A percentile compares a stretch with the other conserved stretches of the same genome.
Conservation (phyloP, 495 filamentous ascomycete genomes). For the Tricharina praecox region DNA sequence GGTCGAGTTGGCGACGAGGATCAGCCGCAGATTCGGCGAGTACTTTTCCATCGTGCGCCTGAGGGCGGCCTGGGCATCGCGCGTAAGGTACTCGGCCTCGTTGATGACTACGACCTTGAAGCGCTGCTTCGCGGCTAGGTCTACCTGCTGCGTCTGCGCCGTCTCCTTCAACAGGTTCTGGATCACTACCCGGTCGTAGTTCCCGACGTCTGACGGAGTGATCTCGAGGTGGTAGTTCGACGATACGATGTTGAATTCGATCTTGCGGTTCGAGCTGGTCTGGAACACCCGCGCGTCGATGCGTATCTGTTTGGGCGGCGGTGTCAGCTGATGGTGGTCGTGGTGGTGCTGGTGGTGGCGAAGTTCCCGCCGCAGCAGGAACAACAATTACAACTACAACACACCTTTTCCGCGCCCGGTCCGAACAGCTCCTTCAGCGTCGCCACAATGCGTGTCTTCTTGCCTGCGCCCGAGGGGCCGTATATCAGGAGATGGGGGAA, state of each 20-base stretch:
- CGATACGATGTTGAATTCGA: constrained; percentile 96
- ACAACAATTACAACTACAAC: neutral
- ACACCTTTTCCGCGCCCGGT: constrained; percentile 64
- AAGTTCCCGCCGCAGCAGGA: neutral
- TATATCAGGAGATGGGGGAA: constrained; percentile 96
- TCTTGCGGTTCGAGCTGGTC: constrained; percentile 89
- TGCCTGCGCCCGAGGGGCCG: constrained; percentile 87
- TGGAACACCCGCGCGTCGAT: constrained; percentile 84
- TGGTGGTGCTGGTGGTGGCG: too few species aligned
- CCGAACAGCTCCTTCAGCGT: constrained; percentile 86
- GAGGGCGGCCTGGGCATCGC: constrained; percentile 90
- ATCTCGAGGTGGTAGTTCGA: constrained; percentile 96
- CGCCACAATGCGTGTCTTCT: constrained; percentile 91
- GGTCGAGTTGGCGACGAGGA: constrained; percentile 82
- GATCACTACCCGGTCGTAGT: constrained; percentile 83
- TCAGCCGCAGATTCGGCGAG: constrained; percentile 78
- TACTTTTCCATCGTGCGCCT: constrained; percentile 99
- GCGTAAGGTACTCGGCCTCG: constrained; percentile 85
- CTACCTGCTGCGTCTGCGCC: constrained; percentile 95
- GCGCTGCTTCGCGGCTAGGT: constrained; percentile 65
- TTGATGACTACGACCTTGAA: constrained; percentile 99
- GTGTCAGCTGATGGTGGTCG: neutral
- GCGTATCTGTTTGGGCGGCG: constrained; percentile 42
- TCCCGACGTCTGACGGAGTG: constrained; percentile 93
- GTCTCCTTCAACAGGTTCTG: constrained; percentile 96